Conservation (phyloP, 1,284 basidiomycete genomes). For the Phellinidium pouzarii region DNA sequence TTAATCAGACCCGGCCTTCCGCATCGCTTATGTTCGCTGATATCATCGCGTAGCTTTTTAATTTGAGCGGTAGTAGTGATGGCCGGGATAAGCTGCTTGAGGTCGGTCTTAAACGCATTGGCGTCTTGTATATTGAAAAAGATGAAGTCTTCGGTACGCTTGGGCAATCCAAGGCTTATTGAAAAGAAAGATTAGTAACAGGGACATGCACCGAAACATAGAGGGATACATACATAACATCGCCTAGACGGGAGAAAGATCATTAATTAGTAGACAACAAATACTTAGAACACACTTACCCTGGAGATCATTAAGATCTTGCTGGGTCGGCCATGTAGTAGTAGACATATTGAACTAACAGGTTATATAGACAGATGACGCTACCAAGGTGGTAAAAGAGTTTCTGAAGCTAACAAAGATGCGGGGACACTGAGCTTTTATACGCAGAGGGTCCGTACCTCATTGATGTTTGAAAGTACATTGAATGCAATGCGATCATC, state of each 20-base stretch:
- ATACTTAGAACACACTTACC: not conserved
- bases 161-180: slow-evolving; percentile 20
- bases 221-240: slow-evolving; percentile 13
- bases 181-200: not conserved
- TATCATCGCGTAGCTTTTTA: slow-evolving; percentile 24
- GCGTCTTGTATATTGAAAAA: slow-evolving; percentile 30
- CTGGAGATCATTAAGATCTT: slow-evolving; percentile 18
- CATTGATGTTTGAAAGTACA: no score
- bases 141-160: slow-evolving; percentile 28
- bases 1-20: slow-evolving; percentile 28
- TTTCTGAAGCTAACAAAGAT: no score
- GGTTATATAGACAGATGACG: no score
- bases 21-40: slow-evolving; percentile 31
- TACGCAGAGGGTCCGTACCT: no score
- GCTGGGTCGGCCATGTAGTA: slow-evolving; percentile 16
- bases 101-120: slow-evolving; percentile 26
- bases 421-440: no score
- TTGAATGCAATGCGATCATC: no score
- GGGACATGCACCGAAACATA: not conserved
- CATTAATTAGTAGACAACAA: not conserved
- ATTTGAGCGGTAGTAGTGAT: slow-evolving; percentile 29
- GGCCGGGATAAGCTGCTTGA: slow-evolving; percentile 27
- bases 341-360: no score
- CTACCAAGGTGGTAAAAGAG: no score
- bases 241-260: slow-evolving; percentile 1